Conservation (phyloP, 2,329 filamentous ascomycete species). For the Colletotrichum sublineola region DNA sequence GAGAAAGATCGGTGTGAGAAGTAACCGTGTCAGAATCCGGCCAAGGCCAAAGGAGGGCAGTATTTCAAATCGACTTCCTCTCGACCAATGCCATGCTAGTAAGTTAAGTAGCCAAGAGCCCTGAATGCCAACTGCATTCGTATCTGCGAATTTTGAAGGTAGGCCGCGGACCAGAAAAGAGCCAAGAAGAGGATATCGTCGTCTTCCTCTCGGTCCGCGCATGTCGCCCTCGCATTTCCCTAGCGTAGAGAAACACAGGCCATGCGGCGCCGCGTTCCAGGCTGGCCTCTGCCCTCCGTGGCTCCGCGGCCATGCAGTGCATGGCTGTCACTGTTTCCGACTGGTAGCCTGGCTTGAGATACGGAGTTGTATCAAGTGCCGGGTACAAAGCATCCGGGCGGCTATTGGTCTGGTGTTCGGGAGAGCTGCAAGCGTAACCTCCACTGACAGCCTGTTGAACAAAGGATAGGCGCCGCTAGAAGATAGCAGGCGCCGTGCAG, state of each 20-base stretch:
- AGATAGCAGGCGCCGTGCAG: neutral
- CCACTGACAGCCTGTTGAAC: neutral
- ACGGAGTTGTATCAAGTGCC: slow-evolving; percentile 2
- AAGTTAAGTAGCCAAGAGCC: neutral
- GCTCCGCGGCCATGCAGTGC: neutral
- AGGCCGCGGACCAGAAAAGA: neutral
- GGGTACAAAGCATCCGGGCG: neutral
- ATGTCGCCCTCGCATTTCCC: neutral
- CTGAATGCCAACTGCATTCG: neutral
- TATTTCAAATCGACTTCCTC: slow-evolving; percentile 1
- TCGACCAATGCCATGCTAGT: neutral
- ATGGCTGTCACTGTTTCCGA: slow-evolving; percentile 1
- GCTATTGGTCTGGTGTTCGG: slow-evolving; percentile 4
- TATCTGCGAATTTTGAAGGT: neutral
- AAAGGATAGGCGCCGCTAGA: slow-evolving; percentile 5
- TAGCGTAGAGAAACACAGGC: neutral
- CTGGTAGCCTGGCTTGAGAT: slow-evolving; percentile 1
- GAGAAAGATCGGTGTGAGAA: neutral
- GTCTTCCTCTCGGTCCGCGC: neutral
- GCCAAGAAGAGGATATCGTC: neutral
- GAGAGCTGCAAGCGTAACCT: neutral
- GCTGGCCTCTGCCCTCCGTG: neutral
- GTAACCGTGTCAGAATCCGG: neutral
- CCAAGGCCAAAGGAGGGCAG: neutral
- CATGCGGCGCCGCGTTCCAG: neutral